These are phyloP conservation scores for Pichia norvegensis DNA, from an alignment of 1,139 yeast genomes.

Conservation along the genomic window DNA sequence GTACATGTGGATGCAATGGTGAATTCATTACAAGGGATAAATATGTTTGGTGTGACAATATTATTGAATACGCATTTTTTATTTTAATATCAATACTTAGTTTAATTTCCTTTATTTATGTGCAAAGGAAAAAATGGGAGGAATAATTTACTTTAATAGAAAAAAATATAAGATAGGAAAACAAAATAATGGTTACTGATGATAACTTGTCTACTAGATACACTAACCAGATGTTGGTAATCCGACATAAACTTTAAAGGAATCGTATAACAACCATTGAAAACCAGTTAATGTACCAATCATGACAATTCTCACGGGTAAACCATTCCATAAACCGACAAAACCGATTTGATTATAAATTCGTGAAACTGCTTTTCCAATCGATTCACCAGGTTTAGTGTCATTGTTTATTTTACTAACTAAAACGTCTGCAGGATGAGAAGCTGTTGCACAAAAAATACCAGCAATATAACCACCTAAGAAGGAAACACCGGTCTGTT, in stretches of 20 bases:
- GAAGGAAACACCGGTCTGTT: conserved; percentile 91
- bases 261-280: conserved; percentile 94
- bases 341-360: conserved; percentile 82
- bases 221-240: conserved; percentile 75
- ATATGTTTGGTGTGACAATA: conserved; percentile 6
- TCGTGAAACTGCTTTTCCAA: conserved; percentile 58
- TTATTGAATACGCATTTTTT: conserved; percentile 4
- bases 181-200: not conserved
- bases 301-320: conserved; percentile 90
- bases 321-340: conserved; percentile 87
- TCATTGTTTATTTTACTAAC: conserved; percentile 85
- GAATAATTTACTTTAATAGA: conserved; percentile 5
- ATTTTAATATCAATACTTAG: conserved; percentile 20
- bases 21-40: not conserved
- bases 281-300: conserved; percentile 93
- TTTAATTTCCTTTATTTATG: conserved; percentile 20
- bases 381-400: conserved; percentile 56
- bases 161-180: not conserved
- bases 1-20: not conserved
- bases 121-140: conserved; percentile 25
- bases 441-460: conserved; percentile 86
- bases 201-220: too few relatives aligned
- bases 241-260: conserved; percentile 85
- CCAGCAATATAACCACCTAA: conserved; percentile 95
- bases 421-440: conserved; percentile 97